Base-by-base conservation (phyloP, 768 basidiomycete species). In the Leucocoprinus leucothites region DNA sequence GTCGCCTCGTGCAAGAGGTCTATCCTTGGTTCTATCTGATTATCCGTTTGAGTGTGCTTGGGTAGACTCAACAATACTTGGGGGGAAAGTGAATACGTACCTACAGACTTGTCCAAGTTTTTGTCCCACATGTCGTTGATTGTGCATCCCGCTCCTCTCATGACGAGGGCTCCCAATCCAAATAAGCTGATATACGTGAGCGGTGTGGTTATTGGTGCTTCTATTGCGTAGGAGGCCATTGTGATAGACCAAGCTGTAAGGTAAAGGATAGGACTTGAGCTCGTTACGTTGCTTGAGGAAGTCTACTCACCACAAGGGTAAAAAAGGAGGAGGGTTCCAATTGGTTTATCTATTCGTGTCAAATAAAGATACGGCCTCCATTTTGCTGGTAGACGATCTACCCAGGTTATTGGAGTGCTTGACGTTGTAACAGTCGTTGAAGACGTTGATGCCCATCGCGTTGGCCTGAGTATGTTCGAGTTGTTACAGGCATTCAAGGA, bases 71-170 rank as follows among this genome's bases (percentile, higher is more conserved):
- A 13, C 13, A 3, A 36, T 36, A 16, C 14, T n/a, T 21, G 25
- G 44, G 34, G 18, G 18, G 21, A 7, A 9, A 18, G 24, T 3
- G 26, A 25, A 28, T 36, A 63, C 79, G 60, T 64, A 94, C 95
- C 94, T 47, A 98, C 97, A 36, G 87, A 85, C 65, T 84, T 86
- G 77, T 99, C 97, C 43, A 97, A 82, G 58, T 91, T 85, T 59
- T 79, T 80, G 71, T 99, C 97, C 96, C 97, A 98, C 85, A 99
- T 86, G 66, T 99, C 97, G 68, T 99, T 99, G 62, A 99, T 96
- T 2, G 93, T 98, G 70, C 97, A 99, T 2, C 97, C 97, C 19
- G 97, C 97, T 4, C 96, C 93, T 18, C 97, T 86, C 97, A 99
- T 99, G 48, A 98, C 80, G 42, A 97, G 61, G 0, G 97, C 94